A percentile compares a stretch with the other conserved stretches of the same genome.
phyloP scores from a whole-genome alignment of 139 green algal species.

The Coccomyxa sp. region DNA sequence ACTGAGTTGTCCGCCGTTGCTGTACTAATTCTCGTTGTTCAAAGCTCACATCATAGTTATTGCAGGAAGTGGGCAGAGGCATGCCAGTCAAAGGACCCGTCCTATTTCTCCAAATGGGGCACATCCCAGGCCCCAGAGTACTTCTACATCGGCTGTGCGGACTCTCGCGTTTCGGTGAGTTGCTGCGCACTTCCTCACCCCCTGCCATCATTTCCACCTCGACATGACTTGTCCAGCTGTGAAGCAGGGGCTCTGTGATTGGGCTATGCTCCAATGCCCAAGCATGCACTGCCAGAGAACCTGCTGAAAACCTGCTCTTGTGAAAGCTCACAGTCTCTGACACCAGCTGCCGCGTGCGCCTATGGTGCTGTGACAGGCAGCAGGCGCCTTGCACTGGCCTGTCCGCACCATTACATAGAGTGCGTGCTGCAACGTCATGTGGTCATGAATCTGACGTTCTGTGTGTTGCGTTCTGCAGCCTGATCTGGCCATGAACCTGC shows the following conservation, averaged over 20 bases:
- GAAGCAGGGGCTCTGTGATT: background rate
- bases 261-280: no score
- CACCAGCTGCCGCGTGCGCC: no score
- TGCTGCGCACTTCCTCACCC: background rate
- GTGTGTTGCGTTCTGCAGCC: background rate
- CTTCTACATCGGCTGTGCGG: constrained; percentile 80
- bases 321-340: no score
- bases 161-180: constrained; percentile 60
- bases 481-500: constrained; percentile 35
- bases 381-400: no score
- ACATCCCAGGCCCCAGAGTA: constrained; percentile 64
- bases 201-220: background rate
- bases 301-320: background rate
- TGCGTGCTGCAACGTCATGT: no score
- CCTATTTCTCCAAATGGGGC: constrained; percentile 45
- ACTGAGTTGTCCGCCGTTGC: no score
- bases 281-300: no score
- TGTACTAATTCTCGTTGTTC: no score
- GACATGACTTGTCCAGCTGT: background rate
- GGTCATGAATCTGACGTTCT: no score
- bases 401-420: no score
- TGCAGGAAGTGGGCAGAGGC: constrained; percentile 37
- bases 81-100: constrained; percentile 25
- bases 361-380: no score
- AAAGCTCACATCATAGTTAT: no score